Conservation (phyloP, 257 asterid species). For the Solanum pimpinellifolium region DNA sequence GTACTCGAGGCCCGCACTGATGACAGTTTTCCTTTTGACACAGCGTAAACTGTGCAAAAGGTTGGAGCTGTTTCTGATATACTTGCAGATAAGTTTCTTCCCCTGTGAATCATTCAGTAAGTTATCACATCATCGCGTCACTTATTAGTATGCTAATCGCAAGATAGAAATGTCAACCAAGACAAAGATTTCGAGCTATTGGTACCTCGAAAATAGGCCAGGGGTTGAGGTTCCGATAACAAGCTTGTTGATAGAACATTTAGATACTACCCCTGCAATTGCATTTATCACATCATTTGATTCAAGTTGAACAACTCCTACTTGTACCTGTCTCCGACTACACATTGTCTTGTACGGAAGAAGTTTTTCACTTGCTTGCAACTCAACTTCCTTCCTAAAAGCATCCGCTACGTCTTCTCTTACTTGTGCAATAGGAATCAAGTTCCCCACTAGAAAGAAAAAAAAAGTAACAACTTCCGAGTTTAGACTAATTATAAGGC, state of each 20-base stretch:
- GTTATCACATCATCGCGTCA: neutral
- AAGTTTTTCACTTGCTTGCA: slow-evolving; percentile 58
- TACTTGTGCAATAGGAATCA: slow-evolving; percentile 58
- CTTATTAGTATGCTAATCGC: neutral
- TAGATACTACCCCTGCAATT: slow-evolving; percentile 30
- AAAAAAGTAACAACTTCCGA: neutral
- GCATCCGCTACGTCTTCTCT: slow-evolving; percentile 70
- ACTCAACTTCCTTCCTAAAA: slow-evolving; percentile 54
- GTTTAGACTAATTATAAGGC: neutral
- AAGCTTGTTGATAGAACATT: slow-evolving; percentile 36
- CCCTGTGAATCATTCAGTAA: neutral
- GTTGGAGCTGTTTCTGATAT: slow-evolving; percentile 45
- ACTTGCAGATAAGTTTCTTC: slow-evolving; percentile 36
- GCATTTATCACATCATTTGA: slow-evolving; percentile 60
- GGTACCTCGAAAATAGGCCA: slow-evolving; percentile 56
- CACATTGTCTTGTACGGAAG: slow-evolving; percentile 64
- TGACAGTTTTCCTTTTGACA: slow-evolving; percentile 65
- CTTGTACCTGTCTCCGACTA: slow-evolving; percentile 55
- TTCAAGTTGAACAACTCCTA: slow-evolving; percentile 60
- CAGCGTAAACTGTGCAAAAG: slow-evolving; percentile 63
- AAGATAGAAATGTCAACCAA: neutral
- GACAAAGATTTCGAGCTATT: neutral
- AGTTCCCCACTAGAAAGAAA: slow-evolving; percentile 61
- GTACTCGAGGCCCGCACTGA: slow-evolving; percentile 63
- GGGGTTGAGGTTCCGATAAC: slow-evolving; percentile 72